These are phyloP conservation scores for Speleostelium caveatum DNA, from an alignment of 78 protist genomes.

Conservation along the genomic window DNA sequence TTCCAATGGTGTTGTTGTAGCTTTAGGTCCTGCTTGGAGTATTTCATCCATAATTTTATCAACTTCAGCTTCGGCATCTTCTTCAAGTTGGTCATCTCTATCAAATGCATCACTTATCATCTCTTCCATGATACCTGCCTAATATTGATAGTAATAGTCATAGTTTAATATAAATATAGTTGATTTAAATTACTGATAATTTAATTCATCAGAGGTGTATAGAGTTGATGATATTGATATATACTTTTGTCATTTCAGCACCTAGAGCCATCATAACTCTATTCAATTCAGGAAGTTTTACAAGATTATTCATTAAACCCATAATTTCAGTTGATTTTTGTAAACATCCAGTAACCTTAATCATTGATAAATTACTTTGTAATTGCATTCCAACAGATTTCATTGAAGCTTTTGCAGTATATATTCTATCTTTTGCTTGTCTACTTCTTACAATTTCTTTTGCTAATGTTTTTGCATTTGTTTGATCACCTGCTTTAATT, in stretches of 20 bases:
- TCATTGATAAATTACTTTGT: slow-evolving; percentile 61
- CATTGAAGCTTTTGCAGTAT: slow-evolving; percentile 83
- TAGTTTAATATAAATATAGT: too few species aligned
- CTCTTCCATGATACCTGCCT: slow-evolving; percentile 78
- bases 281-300: slow-evolving; percentile 74
- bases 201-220: too few species aligned
- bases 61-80: slow-evolving; percentile 68
- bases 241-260: slow-evolving; percentile 61
- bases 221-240: too few species aligned
- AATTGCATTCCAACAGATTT: slow-evolving; percentile 80
- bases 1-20: slow-evolving; percentile 23
- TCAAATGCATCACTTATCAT: slow-evolving; percentile 59
- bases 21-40: slow-evolving; percentile 30
- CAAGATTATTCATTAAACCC: slow-evolving; percentile 80
- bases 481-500: slow-evolving; percentile 81
- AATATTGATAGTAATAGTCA: too few species aligned
- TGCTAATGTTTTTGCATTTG: slow-evolving; percentile 73
- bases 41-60: slow-evolving; percentile 69
- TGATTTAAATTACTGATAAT: neutral
- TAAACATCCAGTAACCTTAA: slow-evolving; percentile 75
- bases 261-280: slow-evolving; percentile 76
- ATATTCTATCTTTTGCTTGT: slow-evolving; percentile 69
- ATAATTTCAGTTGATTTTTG: slow-evolving; percentile 74
- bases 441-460: slow-evolving; percentile 66
- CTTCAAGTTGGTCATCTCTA: slow-evolving; percentile 44